A percentile compares a stretch with the other conserved stretches of the same genome.
Evolutionary conservation across 352 stramenopile species (phyloP).

Genomic region (Globisporangium heterothallicum): DNA sequence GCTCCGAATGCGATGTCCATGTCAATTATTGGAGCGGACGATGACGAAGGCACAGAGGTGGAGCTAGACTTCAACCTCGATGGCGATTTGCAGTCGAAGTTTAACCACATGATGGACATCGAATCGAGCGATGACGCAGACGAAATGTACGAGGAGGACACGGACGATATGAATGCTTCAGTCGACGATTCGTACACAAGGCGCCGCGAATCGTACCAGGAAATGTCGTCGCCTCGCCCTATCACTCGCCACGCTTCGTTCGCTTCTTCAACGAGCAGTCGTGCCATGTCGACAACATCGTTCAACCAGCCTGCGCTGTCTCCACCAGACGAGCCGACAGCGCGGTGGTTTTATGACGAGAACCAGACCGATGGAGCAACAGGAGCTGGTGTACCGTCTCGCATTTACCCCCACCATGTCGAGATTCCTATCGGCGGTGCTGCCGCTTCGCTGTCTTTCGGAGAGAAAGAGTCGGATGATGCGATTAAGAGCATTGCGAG

Average conservation of each 20-base stretch:
- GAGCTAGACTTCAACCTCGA: slow-evolving; percentile 81
- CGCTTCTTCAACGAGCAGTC: slow-evolving; percentile 48
- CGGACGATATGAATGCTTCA: slow-evolving; percentile 6
- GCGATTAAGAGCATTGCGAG: slow-evolving; percentile 66
- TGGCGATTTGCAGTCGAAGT: slow-evolving; percentile 61
- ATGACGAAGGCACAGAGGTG: slow-evolving; percentile 69
- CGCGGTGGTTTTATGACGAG: slow-evolving; percentile 81
- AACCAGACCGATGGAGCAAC: slow-evolving; percentile 20
- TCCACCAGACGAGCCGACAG: slow-evolving; percentile 64
- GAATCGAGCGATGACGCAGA: slow-evolving; percentile 40
- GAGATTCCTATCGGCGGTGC: slow-evolving; percentile 82
- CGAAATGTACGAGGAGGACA: slow-evolving; percentile 23
- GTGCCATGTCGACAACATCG: slow-evolving; percentile 31
- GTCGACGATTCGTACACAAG: slow-evolving; percentile 7
- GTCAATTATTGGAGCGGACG: slow-evolving; percentile 72
- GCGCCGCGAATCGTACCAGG: slow-evolving; percentile 16
- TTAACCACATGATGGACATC: slow-evolving; percentile 69
- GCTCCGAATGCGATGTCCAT: slow-evolving; percentile 58
- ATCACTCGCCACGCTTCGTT: slow-evolving; percentile 53
- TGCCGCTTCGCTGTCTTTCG: slow-evolving; percentile 80
- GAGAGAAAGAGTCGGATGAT: slow-evolving; percentile 74
- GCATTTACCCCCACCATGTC: slow-evolving; percentile 83
- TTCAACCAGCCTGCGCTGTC: slow-evolving; percentile 41
- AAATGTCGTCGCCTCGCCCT: slow-evolving; percentile 35
- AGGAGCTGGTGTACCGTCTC: slow-evolving; percentile 48